Conservation (phyloP, 345 rosid species). For the Gossypium bickii region DNA sequence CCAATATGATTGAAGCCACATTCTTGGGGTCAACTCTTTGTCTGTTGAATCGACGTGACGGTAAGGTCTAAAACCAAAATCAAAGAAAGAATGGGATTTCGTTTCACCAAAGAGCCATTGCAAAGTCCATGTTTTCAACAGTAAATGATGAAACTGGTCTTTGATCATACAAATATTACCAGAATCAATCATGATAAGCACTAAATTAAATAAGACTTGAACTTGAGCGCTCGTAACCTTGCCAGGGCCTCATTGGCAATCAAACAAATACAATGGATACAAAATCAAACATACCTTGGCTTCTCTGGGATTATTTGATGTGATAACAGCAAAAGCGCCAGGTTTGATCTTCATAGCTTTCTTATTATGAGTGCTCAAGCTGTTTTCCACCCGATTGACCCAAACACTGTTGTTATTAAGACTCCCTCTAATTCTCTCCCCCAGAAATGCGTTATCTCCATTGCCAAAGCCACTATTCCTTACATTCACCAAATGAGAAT, state of each 20-base stretch:
- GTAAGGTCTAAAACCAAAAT: conserved; percentile 35
- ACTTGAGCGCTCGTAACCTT: too few species aligned
- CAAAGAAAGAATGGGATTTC: not conserved
- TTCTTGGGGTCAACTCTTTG: conserved; percentile 70
- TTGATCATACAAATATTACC: too few species aligned
- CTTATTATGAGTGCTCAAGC: conserved; percentile 32
- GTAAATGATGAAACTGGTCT: too few species aligned
- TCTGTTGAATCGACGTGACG: conserved; percentile 46
- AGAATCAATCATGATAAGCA: too few species aligned
- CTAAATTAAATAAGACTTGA: too few species aligned
- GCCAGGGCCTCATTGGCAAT: not conserved
- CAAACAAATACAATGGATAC: not conserved
- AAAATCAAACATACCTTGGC: conserved; percentile 39
- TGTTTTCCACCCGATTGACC: conserved; percentile 28
- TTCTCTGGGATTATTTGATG: conserved; percentile 55
- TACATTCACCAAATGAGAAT: conserved; percentile 31
- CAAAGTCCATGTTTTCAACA: not conserved
- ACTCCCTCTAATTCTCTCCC: conserved; percentile 55
- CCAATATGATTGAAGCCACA: conserved; percentile 83
- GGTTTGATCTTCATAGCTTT: conserved; percentile 36
- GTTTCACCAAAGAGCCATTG: too few species aligned
- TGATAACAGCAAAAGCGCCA: conserved; percentile 60
- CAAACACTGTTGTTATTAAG: conserved; percentile 24
- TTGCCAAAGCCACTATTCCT: conserved; percentile 26
- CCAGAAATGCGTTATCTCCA: conserved; percentile 49